Percentiles rank a stretch among this genome's conserved stretches.
These are phyloP conservation scores for Phoma sp. DNA, from an alignment of 2,329 filamentous ascomycete species.

Conservation along the genomic window DNA sequence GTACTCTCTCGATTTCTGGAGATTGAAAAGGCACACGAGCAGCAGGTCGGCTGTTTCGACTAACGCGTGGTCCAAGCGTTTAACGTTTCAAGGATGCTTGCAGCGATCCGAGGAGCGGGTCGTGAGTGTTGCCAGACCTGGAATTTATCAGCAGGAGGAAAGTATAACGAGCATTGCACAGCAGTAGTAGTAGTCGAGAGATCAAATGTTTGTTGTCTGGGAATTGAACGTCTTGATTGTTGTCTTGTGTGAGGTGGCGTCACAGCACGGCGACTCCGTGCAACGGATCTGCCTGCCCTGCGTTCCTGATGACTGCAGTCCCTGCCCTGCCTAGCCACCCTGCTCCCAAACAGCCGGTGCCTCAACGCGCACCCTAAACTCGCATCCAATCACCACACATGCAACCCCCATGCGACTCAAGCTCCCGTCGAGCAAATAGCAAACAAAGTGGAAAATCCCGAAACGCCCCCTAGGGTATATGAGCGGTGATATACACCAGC, in stretches of 20 bases:
- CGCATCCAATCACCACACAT: slow-evolving; percentile 9
- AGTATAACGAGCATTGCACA: slow-evolving; percentile 8
- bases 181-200: slow-evolving; percentile 6
- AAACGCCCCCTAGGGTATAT: slow-evolving; percentile 25
- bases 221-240: slow-evolving; percentile 17
- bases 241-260: slow-evolving; percentile 16
- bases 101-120: slow-evolving; percentile 14
- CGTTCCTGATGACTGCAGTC: slow-evolving; percentile 19
- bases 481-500: slow-evolving; percentile 15
- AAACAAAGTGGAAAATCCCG: slow-evolving; percentile 10
- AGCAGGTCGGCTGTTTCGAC: slow-evolving; percentile 19
- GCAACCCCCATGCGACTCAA: slow-evolving; percentile 14
- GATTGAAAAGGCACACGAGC: slow-evolving; percentile 20
- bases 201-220: slow-evolving; percentile 9
- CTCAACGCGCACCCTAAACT: slow-evolving; percentile 11
- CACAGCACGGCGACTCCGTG: slow-evolving; percentile 9
- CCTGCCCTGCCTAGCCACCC: slow-evolving; percentile 15
- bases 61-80: slow-evolving; percentile 11
- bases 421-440: slow-evolving; percentile 14
- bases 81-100: slow-evolving; percentile 18
- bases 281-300: slow-evolving; percentile 19
- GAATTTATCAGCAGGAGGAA: background rate
- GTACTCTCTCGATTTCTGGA: background rate
- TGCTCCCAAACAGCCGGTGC: slow-evolving; percentile 20
- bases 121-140: slow-evolving; percentile 6